These are phyloP conservation scores for Pyrenochaeta sp. DNA, from an alignment of 2,329 filamentous ascomycete species.

Conservation along the genomic window DNA sequence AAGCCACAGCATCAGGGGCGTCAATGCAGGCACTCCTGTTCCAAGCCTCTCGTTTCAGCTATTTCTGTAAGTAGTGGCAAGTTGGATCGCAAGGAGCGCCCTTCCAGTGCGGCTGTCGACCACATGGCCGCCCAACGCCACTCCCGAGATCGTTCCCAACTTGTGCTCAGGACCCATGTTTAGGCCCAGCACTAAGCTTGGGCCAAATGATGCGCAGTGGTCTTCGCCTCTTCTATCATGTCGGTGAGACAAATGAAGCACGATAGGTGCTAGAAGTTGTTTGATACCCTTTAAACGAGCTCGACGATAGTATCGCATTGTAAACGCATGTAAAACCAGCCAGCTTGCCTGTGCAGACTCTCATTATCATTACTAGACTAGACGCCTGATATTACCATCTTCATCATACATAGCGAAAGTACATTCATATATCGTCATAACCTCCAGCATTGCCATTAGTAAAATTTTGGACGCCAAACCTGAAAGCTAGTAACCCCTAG, in stretches of 20 bases:
- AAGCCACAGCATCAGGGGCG: not conserved
- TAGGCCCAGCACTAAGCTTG: not conserved
- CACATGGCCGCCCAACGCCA: conserved; percentile 6
- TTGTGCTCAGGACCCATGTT: not conserved
- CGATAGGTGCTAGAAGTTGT: no score
- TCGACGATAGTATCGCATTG: no score
- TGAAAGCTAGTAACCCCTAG: conserved; percentile 17
- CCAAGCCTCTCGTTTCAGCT: not conserved
- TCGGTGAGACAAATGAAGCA: no score
- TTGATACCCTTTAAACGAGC: no score
- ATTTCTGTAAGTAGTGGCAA: not conserved
- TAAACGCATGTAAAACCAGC: not conserved
- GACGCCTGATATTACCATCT: not conserved
- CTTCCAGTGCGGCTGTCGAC: conserved; percentile 4
- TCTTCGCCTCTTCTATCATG: not conserved
- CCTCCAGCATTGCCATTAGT: not conserved
- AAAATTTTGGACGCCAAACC: not conserved
- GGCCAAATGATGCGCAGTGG: no score
- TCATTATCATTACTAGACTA: not conserved
- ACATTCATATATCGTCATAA: not conserved
- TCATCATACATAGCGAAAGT: conserved; percentile 3
- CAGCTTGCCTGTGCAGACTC: not conserved
- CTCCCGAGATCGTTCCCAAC: not conserved
- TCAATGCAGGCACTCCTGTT: not conserved
- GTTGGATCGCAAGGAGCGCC: conserved; percentile 8